phyloP scores from a whole-genome alignment of 441 rosid genomes.

The Dalechampia spathulata region DNA sequence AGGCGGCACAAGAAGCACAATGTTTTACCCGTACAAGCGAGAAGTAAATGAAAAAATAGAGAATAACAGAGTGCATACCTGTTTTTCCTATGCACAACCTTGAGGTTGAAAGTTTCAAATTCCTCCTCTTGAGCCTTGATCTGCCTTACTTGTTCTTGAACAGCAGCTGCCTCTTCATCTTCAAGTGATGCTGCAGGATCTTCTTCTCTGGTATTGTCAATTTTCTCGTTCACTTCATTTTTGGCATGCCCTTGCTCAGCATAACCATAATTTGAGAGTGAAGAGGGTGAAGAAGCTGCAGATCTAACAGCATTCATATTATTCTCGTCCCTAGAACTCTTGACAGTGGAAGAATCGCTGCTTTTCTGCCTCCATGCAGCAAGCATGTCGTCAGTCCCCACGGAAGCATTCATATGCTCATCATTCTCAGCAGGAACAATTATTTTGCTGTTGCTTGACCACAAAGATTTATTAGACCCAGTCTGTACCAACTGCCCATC shows the following conservation, averaged over 20 bases:
- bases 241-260: constrained; percentile 38
- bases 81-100: constrained; percentile 96
- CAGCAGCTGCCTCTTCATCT: constrained; percentile 95
- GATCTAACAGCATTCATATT: constrained; percentile 49
- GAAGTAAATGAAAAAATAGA: too few species aligned
- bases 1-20: too few species aligned
- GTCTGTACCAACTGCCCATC: constrained; percentile 50
- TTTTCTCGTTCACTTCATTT: constrained; percentile 57
- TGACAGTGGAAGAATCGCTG: constrained; percentile 58
- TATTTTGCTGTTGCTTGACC: constrained; percentile 48
- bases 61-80: constrained; percentile 38
- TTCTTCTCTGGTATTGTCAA: constrained; percentile 44
- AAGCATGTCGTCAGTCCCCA: constrained; percentile 55
- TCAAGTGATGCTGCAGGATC: constrained; percentile 58
- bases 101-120: constrained; percentile 93
- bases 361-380: constrained; percentile 70
- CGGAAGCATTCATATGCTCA: constrained; percentile 42
- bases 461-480: constrained; percentile 49
- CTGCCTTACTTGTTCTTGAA: constrained; percentile 95
- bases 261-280: constrained; percentile 56
- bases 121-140: constrained; percentile 95
- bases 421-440: constrained; percentile 37
- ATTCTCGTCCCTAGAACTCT: constrained; percentile 61
- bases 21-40: too few species aligned
- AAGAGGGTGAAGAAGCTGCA: constrained; percentile 54